Evolutionary conservation across 257 asterid species (phyloP), one percentile per base, ranked within the genome.

Genomic region (Linderniella brevidens): DNA sequence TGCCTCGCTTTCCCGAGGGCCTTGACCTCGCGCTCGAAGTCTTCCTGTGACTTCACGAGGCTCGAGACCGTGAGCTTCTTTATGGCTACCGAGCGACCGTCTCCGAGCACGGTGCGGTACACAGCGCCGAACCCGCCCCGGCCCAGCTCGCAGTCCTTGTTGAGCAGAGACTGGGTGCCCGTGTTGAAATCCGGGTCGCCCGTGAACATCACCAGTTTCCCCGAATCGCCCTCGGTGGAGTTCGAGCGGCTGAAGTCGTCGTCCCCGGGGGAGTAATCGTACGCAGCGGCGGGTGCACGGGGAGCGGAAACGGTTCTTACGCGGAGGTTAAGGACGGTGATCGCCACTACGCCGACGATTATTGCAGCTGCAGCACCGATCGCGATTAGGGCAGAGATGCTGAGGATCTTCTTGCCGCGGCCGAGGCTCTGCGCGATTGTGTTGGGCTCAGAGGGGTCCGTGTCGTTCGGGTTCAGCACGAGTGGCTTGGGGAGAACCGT

Each of bases 111-210:
- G 6, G 92, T 74, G 20, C 69, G 73, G 58, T 83, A 83, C 35
- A 83, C 94, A 7, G 94, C 76, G 37, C 94, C 93, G 17, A 83
- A 83, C 52, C 94, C 94, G 19, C 94, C 94, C 0, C 82, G 88
- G 9, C 94, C 94, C 37, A 83, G 85, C 46, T 83, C 94, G 37
- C 92, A 74, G 46, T 83, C 94, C 68, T 79, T 83, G 69, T 74
- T 83, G 52, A 83, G 94, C 41, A 79, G 76, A 16, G 93, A 82
- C 35, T 77, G 93, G 8, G 92, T 65, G 20, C 78, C 85, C 0
- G 82, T 67, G 65, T 79, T 69, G 59, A 83, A 74, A 56, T 77
- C 79, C 3, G 78, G 82, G 48, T 74, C 88, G n/a, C 92, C 92
- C 0, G 82, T 65, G 49, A 83, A 83, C 94, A 83, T 83, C 55